Base-by-base conservation (phyloP, 2,329 filamentous ascomycete genomes). In the Aspergillus ustus region DNA sequence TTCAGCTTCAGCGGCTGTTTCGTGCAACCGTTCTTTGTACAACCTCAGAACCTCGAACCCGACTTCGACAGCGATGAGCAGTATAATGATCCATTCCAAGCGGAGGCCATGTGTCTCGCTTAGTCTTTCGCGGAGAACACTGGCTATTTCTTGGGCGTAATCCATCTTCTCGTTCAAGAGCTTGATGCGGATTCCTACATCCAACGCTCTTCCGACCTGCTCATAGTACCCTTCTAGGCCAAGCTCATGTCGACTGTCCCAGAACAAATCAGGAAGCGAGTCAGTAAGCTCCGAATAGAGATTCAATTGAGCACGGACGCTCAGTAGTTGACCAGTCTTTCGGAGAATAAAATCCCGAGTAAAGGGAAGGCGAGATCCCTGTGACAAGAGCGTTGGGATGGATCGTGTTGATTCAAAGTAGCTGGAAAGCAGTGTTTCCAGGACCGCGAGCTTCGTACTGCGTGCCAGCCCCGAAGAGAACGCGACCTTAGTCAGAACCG, bases 231-330 rank as follows among this genome's bases (percentile, higher is more conserved):
- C 91, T 76, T 97, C 95, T 2, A 99, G 84, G 0, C 93, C 91
- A 2, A 97, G 86, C 75, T 97, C 93, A 69, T 95, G 90, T 53
- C 88, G 86, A 69, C 87, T 91, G 76, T 99, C 95, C 95, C 95
- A 99, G 80, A 99, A 97, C 50, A 98, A 87, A 77, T 99, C 95
- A 0, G 95, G 95, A 19, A 98, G 84, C 19, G 91, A 92, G 78
- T 99, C 95, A 0, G 95, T 98, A 37, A 99, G 86, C 77, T 98
- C 95, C 1, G 92, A 96, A 80, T 98, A 98, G 69, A 98, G 90
- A 73, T 99, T 99, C 52, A 99, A 84, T 72, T 97, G 93, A 0
- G 94, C 94, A 51, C 95, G 89, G 55, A 98, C 87, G 71, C 89
- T 90, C 19, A 98, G 85, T 7, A 99, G 84, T 77, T 98, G 92